Conservation (phyloP, 768 basidiomycete genomes). For the Tulasnella sp. region DNA sequence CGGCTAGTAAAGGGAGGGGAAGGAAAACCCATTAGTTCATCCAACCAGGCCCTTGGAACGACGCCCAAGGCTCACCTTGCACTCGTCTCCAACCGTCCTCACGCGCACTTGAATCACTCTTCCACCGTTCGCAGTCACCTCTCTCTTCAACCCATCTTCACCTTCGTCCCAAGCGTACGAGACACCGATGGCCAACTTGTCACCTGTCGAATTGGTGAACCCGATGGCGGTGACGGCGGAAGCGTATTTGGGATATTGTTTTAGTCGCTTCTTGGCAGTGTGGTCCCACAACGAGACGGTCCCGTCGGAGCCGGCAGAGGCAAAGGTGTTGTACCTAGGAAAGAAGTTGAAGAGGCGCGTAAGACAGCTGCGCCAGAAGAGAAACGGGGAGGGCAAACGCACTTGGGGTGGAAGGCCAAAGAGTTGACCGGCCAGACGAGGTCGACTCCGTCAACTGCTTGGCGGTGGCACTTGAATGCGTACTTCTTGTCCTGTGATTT, state of each 20-base stretch:
- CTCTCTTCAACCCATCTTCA: slow-evolving; percentile 67
- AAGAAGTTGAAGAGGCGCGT: slow-evolving; percentile 2
- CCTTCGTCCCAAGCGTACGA: slow-evolving; percentile 93
- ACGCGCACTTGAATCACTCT: slow-evolving; percentile 61
- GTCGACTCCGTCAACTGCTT: slow-evolving; percentile 86
- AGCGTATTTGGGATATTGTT: slow-evolving; percentile 82
- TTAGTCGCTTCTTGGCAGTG: slow-evolving; percentile 90
- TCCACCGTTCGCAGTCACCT: slow-evolving; percentile 46
- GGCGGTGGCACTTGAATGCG: slow-evolving; percentile 96
- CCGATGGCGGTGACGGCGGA: slow-evolving; percentile 70
- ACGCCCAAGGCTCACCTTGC: slow-evolving; percentile 56
- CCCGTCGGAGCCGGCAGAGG: slow-evolving; percentile 92
- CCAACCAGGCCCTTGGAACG: neutral
- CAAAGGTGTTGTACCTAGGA: slow-evolving; percentile 86
- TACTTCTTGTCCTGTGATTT: slow-evolving; percentile 85
- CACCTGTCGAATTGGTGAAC: slow-evolving; percentile 77
- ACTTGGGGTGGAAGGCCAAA: slow-evolving; percentile 91
- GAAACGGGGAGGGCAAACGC: slow-evolving; percentile 40
- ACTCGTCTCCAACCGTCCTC: slow-evolving; percentile 71
- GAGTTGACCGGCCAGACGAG: slow-evolving; percentile 97
- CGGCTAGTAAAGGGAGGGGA: neutral
- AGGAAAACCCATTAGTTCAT: neutral
- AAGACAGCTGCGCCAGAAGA: neutral
- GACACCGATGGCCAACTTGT: slow-evolving; percentile 77
- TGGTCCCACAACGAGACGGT: slow-evolving; percentile 98